phyloP scores from a whole-genome alignment of 768 basidiomycete genomes.

The Candolleomyces aberdarensis region DNA sequence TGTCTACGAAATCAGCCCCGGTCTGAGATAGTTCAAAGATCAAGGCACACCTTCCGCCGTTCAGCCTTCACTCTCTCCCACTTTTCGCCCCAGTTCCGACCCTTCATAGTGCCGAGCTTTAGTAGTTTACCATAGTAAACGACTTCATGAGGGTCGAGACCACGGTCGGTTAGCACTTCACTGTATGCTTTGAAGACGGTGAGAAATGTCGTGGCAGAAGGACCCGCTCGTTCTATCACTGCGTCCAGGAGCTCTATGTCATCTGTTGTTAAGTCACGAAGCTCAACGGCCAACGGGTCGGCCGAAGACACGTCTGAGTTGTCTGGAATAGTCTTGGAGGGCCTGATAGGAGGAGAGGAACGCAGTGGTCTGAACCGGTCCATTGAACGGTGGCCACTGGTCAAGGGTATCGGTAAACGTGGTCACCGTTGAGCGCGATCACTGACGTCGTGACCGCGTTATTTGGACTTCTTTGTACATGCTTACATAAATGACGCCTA shows the following conservation, averaged over 20 bases:
- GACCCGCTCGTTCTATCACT: constrained; percentile 66
- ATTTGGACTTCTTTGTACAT: neutral
- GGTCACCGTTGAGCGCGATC: neutral
- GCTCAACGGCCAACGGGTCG: constrained; percentile 34
- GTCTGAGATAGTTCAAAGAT: no score
- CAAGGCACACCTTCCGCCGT: constrained; percentile 34
- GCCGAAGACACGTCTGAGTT: constrained; percentile 4
- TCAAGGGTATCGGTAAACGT: neutral
- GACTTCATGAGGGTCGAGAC: constrained; percentile 77
- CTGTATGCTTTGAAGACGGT: constrained; percentile 85
- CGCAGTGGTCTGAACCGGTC: constrained; percentile 40
- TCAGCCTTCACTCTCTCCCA: constrained; percentile 71
- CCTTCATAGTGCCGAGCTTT: constrained; percentile 80
- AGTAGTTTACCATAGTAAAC: constrained; percentile 79
- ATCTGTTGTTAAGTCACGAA: constrained; percentile 45
- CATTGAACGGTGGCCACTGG: neutral
- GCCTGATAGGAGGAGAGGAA: constrained; percentile 40
- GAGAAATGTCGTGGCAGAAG: constrained; percentile 70
- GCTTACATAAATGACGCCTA: no score
- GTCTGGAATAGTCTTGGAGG: neutral
- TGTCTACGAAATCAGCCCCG: neutral
- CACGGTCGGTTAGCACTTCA: constrained; percentile 68
- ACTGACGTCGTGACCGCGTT: neutral
- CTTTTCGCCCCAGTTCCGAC: constrained; percentile 76
- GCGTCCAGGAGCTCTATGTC: constrained; percentile 75